Conservation (phyloP, 2,329 filamentous ascomycete genomes). For the Alternaria triticina region DNA sequence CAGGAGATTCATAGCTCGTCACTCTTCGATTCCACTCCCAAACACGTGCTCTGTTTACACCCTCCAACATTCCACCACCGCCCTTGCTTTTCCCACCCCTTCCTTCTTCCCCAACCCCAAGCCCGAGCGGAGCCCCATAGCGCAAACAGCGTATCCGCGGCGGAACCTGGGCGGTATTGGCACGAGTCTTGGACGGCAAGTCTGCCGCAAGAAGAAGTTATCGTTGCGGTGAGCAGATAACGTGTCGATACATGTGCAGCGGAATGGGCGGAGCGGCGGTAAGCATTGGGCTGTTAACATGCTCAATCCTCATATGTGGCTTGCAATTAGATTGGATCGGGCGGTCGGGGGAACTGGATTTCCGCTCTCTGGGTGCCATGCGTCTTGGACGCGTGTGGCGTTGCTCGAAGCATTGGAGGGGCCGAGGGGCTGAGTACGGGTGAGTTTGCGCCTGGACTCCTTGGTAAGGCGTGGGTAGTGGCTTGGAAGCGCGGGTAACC, state of each 20-base stretch:
- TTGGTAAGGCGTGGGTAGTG: neutral
- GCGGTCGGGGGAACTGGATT: neutral
- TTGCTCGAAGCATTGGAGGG: neutral
- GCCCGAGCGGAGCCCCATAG: neutral
- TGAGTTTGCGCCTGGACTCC: neutral
- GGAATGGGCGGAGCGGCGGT: neutral
- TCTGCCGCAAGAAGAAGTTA: neutral
- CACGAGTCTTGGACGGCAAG: constrained; percentile 6
- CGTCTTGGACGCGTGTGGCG: neutral
- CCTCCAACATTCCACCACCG: neutral
- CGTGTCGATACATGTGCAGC: neutral
- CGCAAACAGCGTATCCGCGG: neutral
- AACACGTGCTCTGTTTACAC: neutral
- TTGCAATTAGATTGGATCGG: neutral
- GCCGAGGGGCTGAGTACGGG: neutral
- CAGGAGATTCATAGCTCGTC: neutral
- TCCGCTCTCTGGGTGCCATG: neutral
- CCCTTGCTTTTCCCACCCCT: neutral
- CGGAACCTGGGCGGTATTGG: constrained; percentile 8
- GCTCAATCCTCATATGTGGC: neutral
- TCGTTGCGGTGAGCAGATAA: constrained; percentile 4
- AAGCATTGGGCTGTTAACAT: neutral
- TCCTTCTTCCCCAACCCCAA: neutral
- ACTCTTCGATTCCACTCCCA: neutral
- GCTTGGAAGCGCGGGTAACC: constrained; percentile 1